Conservation (phyloP, 225 moss, liverwort and hornwort genomes). For the Rhytidiadelphus loreus region DNA sequence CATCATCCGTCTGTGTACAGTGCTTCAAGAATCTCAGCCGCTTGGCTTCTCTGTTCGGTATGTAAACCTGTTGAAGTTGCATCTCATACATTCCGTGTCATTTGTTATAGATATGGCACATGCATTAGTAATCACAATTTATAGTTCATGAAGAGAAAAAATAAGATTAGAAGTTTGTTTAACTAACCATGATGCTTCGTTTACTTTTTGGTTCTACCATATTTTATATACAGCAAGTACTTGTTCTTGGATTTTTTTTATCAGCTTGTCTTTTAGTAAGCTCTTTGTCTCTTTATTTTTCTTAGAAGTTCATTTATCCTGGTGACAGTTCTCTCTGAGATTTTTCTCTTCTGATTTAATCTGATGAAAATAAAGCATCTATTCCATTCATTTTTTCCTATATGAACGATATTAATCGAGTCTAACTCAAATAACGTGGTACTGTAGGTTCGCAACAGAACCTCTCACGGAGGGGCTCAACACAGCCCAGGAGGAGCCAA, state of each 20-base stretch:
- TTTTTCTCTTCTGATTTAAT: background rate
- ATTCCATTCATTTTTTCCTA: background rate
- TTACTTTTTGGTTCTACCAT: background rate
- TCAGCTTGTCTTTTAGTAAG: background rate
- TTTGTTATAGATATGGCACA: background rate
- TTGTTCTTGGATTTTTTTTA: background rate
- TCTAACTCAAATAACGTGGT: background rate
- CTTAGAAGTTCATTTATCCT: background rate
- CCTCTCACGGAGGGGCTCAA: conserved; percentile 71
- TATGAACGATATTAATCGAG: background rate
- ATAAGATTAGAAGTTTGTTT: too few relatives aligned
- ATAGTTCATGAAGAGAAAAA: background rate
- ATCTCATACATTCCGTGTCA: background rate
- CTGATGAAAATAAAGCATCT: background rate
- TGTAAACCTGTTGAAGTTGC: background rate
- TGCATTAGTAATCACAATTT: background rate
- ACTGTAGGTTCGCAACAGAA: conserved; percentile 56
- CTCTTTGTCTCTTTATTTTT: background rate
- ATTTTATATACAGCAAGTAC: background rate
- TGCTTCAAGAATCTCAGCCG: conserved; percentile 70
- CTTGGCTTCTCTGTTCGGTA: conserved; percentile 75
- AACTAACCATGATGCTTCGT: background rate
- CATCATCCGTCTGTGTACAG: conserved; percentile 48
- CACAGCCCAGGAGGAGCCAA: conserved; percentile 27
- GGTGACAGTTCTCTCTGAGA: background rate